Percentiles rank a stretch among this genome's conserved stretches.
phyloP scores from a whole-genome alignment of 768 basidiomycete genomes.

The Tricholoma furcatifolium region DNA sequence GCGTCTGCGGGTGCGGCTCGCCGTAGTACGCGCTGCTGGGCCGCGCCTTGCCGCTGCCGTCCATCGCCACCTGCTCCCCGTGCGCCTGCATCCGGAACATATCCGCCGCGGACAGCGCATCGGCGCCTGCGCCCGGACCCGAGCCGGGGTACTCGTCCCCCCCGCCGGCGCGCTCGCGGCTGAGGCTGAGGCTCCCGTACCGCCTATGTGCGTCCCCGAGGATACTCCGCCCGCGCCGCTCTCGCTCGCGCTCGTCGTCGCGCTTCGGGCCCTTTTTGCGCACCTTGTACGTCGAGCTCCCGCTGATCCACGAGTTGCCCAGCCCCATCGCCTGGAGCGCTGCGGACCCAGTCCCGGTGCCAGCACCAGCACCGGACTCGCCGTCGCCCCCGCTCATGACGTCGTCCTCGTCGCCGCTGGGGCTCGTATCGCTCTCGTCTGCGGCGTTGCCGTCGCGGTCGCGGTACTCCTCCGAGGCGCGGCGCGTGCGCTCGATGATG shows the following conservation, averaged over 20 bases:
- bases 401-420: slow-evolving; percentile 23
- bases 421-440: slow-evolving; percentile 25
- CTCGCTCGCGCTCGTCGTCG: slow-evolving; percentile 24
- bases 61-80: slow-evolving; percentile 45
- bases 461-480: slow-evolving; percentile 1
- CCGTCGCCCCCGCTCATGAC: slow-evolving; percentile 18
- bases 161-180: slow-evolving; percentile 24
- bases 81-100: slow-evolving; percentile 65
- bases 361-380: not conserved
- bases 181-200: slow-evolving; percentile 20
- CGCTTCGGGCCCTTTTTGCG: slow-evolving; percentile 62
- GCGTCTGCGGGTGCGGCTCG: slow-evolving; percentile 20
- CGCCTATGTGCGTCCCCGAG: slow-evolving; percentile 13
- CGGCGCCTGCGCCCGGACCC: slow-evolving; percentile 7
- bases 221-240: slow-evolving; percentile 31
- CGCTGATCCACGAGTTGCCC: slow-evolving; percentile 74
- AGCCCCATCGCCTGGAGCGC: slow-evolving; percentile 39
- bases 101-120: slow-evolving; percentile 55
- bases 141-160: slow-evolving; percentile 5
- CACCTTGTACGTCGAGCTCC: slow-evolving; percentile 86
- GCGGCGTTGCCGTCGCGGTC: slow-evolving; percentile 20
- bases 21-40: slow-evolving; percentile 31
- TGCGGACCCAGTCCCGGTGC: too few species aligned
- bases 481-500: slow-evolving; percentile 20
- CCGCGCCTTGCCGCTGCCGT: slow-evolving; percentile 29